Evolutionary conservation across 345 rosid species (phyloP), one percentile per base, ranked within the genome.

Genomic region (Populus pruinosa): DNA sequence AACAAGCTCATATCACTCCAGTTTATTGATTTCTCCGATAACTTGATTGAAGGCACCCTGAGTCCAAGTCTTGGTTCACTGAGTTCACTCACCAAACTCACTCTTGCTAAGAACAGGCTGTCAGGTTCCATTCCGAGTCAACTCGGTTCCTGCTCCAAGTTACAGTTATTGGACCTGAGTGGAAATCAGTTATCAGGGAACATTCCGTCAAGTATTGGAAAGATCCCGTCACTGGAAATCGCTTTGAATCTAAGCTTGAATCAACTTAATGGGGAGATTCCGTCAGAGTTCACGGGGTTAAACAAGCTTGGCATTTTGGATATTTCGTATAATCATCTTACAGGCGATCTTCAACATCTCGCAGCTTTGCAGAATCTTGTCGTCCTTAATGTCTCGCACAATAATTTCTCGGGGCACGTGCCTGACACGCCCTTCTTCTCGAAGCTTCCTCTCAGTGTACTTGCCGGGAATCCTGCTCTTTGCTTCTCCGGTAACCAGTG

Each of bases 221-320:
- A 80, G 80, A 87, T 94, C 63, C 92, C 95, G 21, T 83, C 89
- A 6, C 87, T 93, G 33, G 95, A 90, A 69, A 94, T 94, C 14
- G 88, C 92, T 38, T 86, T 94, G 50, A 94, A 94, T 79, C 87
- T 94, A 69, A 94, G 98, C 91, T 85, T 89, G 73, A 91, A 94
- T 79, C 86, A 83, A 4, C 86, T 94, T 41, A 70, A 84, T 71
- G 92, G 96, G 21, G 65, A 75, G 49, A 87, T 94, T 44, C 97
- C 97, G 50, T 55, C 76, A 20, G 86, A 84, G 69, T 85, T 94
- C 86, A 76, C 88, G 23, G 90, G 79, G 50, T 81, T 94, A 44
- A 87, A 81, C 74, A 91, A 87, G 82, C 93, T 94, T 2, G 97
- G 90, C 23, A 78, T 87, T 21, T 78, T 92, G 53, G 97, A 94